A percentile compares a stretch with the other conserved stretches of the same genome.
These are phyloP conservation scores for Neospermospora avenae DNA, from an alignment of 2,329 filamentous ascomycete genomes.

Conservation along the genomic window DNA sequence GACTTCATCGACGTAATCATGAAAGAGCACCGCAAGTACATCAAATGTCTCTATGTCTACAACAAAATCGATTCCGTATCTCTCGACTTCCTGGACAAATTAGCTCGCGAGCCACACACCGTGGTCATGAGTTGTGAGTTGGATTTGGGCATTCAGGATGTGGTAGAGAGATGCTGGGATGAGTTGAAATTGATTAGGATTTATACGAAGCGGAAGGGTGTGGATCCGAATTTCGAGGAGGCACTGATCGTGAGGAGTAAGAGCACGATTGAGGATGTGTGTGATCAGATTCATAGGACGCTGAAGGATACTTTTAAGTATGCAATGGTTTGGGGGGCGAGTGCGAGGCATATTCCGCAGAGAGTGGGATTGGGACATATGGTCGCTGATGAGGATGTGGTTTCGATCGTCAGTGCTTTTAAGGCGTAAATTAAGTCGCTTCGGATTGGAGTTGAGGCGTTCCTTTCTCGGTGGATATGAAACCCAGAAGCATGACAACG, in stretches of 20 bases:
- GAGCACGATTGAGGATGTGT: constrained; percentile 93
- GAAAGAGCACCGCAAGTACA: constrained; percentile 98
- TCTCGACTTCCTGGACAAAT: constrained; percentile 85
- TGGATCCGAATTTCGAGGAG: constrained; percentile 84
- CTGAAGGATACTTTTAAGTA: constrained; percentile 99
- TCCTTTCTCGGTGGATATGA: background rate
- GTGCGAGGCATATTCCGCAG: constrained; percentile 91
- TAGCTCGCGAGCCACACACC: constrained; percentile 90
- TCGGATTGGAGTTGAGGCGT: constrained; percentile 3
- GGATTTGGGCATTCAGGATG: constrained; percentile 87
- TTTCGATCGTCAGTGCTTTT: constrained; percentile 64
- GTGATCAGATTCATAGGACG: constrained; percentile 88
- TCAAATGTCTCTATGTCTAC: constrained; percentile 92
- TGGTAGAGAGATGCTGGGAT: constrained; percentile 92
- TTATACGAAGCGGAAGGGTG: constrained; percentile 95
- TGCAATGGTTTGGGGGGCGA: constrained; percentile 95
- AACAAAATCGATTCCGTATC: constrained; percentile 98
- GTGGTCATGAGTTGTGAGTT: constrained; percentile 98
- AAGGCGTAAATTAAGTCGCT: constrained; percentile 46
- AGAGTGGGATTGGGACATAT: constrained; percentile 81
- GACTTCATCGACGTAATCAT: constrained; percentile 99
- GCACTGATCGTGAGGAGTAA: constrained; percentile 88
- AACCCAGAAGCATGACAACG: background rate
- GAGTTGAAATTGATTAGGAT: constrained; percentile 86
- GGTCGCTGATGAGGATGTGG: constrained; percentile 68